Evolutionary conservation across 257 asterid species (phyloP).

Genomic region (Linaria vulgaris): DNA sequence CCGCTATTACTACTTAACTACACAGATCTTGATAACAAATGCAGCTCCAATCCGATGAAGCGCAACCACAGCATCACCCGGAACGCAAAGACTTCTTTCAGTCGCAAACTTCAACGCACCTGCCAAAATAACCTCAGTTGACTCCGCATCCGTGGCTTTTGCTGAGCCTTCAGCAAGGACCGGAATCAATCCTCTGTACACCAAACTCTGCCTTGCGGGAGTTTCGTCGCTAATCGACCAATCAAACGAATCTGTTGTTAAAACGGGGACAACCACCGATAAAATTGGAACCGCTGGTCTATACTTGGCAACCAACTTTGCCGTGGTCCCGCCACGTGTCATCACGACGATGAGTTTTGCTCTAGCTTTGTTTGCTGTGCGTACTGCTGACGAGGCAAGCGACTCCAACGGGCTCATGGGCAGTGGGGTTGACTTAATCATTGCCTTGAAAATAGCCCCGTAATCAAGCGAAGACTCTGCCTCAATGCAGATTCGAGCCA

Average conservation of each 20-base stretch:
- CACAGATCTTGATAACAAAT: conserved; percentile 73
- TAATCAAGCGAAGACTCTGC: conserved; percentile 84
- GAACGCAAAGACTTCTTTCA: conserved; percentile 54
- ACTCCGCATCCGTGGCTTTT: conserved; percentile 71
- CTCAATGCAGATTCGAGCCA: conserved; percentile 78
- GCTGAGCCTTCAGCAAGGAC: conserved; percentile 83
- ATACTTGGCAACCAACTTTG: conserved; percentile 84
- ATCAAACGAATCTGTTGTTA: conserved; percentile 68
- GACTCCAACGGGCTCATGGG: conserved; percentile 93
- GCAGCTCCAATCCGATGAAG: conserved; percentile 78
- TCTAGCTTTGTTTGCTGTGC: conserved; percentile 64
- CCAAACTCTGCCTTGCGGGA: conserved; percentile 83
- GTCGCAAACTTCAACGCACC: conserved; percentile 58
- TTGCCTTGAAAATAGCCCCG: conserved; percentile 62
- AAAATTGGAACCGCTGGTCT: conserved; percentile 80
- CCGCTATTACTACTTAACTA: conserved; percentile 40
- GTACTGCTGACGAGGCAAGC: conserved; percentile 78
- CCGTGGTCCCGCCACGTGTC: conserved; percentile 86
- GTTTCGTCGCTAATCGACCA: conserved; percentile 78
- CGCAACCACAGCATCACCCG: conserved; percentile 76
- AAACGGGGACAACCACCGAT: conserved; percentile 76
- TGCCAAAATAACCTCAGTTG: conserved; percentile 69
- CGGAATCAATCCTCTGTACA: conserved; percentile 76
- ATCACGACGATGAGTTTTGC: conserved; percentile 77
- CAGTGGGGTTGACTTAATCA: conserved; percentile 71